Base-by-base conservation (phyloP, 208 protist genomes). In the Leishmania major region DNA sequence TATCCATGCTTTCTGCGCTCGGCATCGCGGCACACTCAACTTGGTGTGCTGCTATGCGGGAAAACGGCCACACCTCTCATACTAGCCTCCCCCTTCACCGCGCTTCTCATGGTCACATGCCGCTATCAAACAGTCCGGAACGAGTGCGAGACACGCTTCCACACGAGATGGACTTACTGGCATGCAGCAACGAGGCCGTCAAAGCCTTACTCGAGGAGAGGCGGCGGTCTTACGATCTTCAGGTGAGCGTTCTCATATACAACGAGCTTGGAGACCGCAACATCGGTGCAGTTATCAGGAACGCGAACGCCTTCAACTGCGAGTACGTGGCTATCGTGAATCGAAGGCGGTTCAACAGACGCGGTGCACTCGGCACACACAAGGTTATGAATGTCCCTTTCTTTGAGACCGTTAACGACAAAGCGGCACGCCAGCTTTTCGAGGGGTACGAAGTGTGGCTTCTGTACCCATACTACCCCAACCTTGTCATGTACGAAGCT, bases 251-350 rank as follows among this genome's bases (percentile, higher is more conserved):
- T 10, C 75, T 95, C 60, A 89, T 96, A 47, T 88, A 96, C 78
- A 97, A 97, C 76, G 91, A 94, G 28, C 84, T 94, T 66, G 92
- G 84, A 15, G 94, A 97, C 74, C 91, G 94, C 13, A 97, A 97
- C 73, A 96, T 97, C 73, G 92, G 94, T 35, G 94, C 94, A 0
- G 87, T 95, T 10, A 91, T 96, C 77, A 84, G 94, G 11, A 97
- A 97, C 82, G 92, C 91, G 10, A 96, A 97, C 62, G 94, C 76
- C 1, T 97, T 93, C 73, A 97, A 97, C 66, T 95, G 90, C 71
- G 94, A 95, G 43, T 43, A 85, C 67, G 79, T 96, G 45, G 83
- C 90, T 60, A 80, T 97, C 3, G 62, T 97, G 15, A 91, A 94
- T 57, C 90, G 94, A 15, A 74, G 84, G 4, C 91, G 93, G 49